Conservation (phyloP, 169 alveolate species). For the Miamiensis avidus region DNA sequence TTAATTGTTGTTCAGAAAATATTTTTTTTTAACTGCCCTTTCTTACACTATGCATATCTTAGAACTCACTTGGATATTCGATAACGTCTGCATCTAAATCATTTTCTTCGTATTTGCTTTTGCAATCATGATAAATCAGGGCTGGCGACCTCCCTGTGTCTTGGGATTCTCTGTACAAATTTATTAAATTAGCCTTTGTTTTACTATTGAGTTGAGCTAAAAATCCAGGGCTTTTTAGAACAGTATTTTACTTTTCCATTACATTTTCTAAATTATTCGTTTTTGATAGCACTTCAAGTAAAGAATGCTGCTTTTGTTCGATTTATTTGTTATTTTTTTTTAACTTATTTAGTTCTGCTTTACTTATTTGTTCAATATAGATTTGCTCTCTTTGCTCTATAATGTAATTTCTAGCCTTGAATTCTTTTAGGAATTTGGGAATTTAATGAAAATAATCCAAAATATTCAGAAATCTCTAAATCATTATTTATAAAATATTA, state of each 20-base stretch:
- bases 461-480: background rate
- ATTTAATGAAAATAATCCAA: background rate
- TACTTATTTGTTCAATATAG: no score
- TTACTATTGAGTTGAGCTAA: no score
- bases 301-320: background rate
- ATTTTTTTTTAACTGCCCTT: background rate
- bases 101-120: background rate
- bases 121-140: background rate
- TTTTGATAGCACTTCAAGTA: background rate
- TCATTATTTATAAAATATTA: no score
- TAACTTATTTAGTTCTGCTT: background rate
- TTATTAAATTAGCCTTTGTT: background rate
- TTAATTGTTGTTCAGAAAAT: no score
- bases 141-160: background rate
- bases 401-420: background rate
- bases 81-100: background rate
- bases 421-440: no score
- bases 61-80: background rate
- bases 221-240: no score
- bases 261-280: background rate
- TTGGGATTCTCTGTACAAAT: no score
- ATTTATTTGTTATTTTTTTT: no score
- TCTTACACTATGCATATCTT: background rate
- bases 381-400: background rate
- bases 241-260: background rate